Conservation (phyloP, 805 yeast species). For the Nakazawaea populi region DNA sequence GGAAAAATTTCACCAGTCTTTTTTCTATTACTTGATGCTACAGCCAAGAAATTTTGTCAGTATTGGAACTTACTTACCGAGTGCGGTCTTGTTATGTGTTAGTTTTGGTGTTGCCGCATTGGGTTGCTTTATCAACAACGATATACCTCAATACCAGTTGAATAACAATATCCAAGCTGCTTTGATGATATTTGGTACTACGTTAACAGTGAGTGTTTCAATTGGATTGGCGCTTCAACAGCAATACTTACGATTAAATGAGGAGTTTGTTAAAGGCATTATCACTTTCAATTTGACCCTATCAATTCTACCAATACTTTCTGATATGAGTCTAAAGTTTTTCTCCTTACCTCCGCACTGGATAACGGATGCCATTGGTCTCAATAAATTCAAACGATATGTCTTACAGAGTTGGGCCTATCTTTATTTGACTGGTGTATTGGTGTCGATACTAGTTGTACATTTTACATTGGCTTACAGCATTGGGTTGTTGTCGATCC, state of each 20-base stretch:
- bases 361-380: conserved; percentile 6
- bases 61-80: conserved; percentile 87
- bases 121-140: conserved; percentile 44
- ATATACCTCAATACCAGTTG: conserved; percentile 20
- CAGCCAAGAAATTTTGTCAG: conserved; percentile 81
- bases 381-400: conserved; percentile 21
- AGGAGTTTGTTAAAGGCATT: neutral
- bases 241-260: conserved; percentile 2
- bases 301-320: conserved; percentile 5
- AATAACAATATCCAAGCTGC: conserved; percentile 14
- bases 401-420: conserved; percentile 26
- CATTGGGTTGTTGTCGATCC: conserved; percentile 67
- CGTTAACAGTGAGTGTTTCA: conserved; percentile 15
- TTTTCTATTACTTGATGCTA: conserved; percentile 82
- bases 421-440: conserved; percentile 57
- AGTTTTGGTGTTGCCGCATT: conserved; percentile 66
- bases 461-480: conserved; percentile 78
- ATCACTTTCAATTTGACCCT: neutral
- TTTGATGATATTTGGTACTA: conserved; percentile 23
- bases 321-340: neutral
- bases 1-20: conserved; percentile 96
- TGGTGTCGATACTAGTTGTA: conserved; percentile 70
- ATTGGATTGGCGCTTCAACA: conserved; percentile 17
- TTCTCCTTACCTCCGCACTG: neutral
- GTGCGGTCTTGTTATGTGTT: conserved; percentile 68